Evolutionary conservation across 495 filamentous ascomycete species (phyloP).

Genomic region (Hyaloscypha variabilis): DNA sequence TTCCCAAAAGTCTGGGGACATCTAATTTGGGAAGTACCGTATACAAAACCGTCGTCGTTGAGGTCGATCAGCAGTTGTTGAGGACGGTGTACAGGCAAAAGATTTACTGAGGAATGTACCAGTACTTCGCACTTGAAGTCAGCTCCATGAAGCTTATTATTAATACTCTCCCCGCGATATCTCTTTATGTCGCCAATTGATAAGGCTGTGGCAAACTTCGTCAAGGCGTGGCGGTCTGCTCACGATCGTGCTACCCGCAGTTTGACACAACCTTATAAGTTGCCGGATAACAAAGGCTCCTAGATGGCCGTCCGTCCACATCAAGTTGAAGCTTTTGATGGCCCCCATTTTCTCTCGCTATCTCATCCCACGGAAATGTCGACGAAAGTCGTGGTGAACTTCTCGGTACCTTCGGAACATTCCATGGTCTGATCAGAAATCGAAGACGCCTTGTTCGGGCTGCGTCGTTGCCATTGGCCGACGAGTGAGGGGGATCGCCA

Average conservation of each 20-base stretch:
- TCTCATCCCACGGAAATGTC: neutral
- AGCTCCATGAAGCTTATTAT: neutral
- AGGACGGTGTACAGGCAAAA: neutral
- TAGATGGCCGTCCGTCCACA: neutral
- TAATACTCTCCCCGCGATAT: neutral
- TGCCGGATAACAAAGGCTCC: neutral
- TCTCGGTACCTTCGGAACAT: conserved; percentile 11
- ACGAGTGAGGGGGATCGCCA: conserved; percentile 8
- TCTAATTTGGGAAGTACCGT: neutral
- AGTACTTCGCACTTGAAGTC: neutral
- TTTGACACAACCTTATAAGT: neutral
- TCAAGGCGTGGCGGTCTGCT: neutral
- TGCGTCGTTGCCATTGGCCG: neutral
- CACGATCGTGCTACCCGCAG: neutral
- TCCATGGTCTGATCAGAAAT: conserved; percentile 11
- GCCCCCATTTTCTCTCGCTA: neutral
- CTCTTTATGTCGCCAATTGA: neutral
- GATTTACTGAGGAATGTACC: neutral
- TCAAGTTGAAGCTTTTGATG: neutral
- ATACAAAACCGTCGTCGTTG: neutral
- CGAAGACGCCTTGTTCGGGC: neutral
- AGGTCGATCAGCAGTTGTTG: neutral
- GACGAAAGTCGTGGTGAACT: neutral
- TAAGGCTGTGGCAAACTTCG: neutral
- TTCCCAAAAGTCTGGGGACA: neutral